phyloP scores from a whole-genome alignment of 495 filamentous ascomycete genomes.

The Hypomontagnella monticulosa region DNA sequence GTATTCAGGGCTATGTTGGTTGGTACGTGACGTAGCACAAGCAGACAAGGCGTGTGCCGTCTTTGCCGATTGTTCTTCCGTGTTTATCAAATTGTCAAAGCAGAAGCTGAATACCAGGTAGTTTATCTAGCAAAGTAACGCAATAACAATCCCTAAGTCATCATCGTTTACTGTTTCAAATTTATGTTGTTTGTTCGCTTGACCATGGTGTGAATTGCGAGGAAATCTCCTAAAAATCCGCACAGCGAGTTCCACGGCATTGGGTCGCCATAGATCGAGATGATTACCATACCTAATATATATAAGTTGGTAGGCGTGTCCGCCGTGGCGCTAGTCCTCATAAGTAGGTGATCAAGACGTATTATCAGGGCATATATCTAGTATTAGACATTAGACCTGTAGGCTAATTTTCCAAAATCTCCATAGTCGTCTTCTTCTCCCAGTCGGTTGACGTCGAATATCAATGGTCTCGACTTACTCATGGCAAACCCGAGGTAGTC shows the following conservation, averaged over 20 bases:
- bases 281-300: conserved; percentile 21
- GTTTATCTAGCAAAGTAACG: neutral
- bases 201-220: conserved; percentile 19
- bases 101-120: neutral
- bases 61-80: conserved; percentile 20
- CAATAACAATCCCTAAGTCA: neutral
- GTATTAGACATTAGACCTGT: neutral
- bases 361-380: neutral
- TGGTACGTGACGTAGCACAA: conserved; percentile 35
- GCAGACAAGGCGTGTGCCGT: conserved; percentile 23
- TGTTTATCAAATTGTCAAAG: neutral
- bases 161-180: neutral
- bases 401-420: conserved; percentile 11
- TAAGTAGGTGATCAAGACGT: conserved; percentile 16
- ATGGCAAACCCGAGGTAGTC: conserved; percentile 1
- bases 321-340: conserved; percentile 11
- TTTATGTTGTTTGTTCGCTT: neutral
- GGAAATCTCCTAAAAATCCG: conserved; percentile 1
- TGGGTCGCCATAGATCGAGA: neutral
- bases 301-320: conserved; percentile 21
- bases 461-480: conserved; percentile 24
- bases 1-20: conserved; percentile 10
- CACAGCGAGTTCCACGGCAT: conserved; percentile 1
- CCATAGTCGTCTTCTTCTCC: conserved; percentile 23
- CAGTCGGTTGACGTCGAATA: conserved; percentile 36